Evolutionary conservation across 2,329 filamentous ascomycete genomes (phyloP).

Genomic region (Lasiodiplodia citricola): DNA sequence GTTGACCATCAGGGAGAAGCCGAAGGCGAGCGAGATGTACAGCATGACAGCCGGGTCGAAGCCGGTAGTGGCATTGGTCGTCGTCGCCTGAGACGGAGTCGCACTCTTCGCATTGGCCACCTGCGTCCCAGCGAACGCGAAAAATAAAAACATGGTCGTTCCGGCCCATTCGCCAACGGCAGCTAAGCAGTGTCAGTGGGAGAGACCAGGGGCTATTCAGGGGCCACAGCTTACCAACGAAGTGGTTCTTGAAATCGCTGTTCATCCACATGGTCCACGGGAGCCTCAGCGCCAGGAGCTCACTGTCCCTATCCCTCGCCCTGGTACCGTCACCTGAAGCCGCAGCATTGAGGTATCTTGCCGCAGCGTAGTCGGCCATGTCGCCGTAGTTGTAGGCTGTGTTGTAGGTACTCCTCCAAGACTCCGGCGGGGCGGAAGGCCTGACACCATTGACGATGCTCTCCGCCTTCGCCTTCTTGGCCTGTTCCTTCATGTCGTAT

Average conservation of each 20-base stretch:
- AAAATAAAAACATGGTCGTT: conserved; percentile 27
- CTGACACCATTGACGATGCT: neutral
- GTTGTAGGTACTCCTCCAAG: conserved; percentile 11
- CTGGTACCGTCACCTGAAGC: neutral
- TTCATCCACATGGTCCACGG: conserved; percentile 47
- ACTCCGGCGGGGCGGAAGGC: neutral
- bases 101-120: conserved; percentile 52
- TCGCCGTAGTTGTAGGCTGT: conserved; percentile 16
- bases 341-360: neutral
- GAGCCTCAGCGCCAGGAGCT: conserved; percentile 33
- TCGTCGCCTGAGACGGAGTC: conserved; percentile 43
- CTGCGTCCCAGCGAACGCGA: conserved; percentile 47
- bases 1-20: conserved; percentile 48
- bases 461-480: conserved; percentile 14
- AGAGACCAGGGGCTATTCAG: neutral
- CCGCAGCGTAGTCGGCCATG: conserved; percentile 1
- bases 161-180: conserved; percentile 25
- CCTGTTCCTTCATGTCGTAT: conserved; percentile 20
- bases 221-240: neutral
- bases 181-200: neutral
- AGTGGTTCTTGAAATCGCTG: conserved; percentile 41
- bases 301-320: neutral
- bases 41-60: conserved; percentile 51
- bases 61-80: conserved; percentile 50
- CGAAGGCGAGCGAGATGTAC: conserved; percentile 45